Evolutionary conservation across 2,329 filamentous ascomycete species (phyloP), one percentile per base, ranked within the genome.

Genomic region (Cordyceps farinosa): DNA sequence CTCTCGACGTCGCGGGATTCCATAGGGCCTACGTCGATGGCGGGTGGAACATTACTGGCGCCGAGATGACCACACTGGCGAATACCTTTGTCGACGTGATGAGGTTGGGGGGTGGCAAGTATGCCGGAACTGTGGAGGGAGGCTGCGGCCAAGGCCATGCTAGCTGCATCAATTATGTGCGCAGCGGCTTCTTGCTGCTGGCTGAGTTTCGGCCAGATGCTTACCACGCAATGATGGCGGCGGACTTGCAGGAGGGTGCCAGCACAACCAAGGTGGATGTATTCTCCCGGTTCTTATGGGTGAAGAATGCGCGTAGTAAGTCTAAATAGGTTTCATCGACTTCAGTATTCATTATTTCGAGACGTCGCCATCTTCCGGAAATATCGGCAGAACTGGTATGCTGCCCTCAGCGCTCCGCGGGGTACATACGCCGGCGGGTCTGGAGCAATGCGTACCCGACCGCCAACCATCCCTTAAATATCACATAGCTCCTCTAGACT

Each of bases 1-100:
- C 54, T 22, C 54, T 57, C 15, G 54, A 57, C 15, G 54, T 57
- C 1, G 54, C 54, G 6, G 54, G 54, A 11, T 57, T 57, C 34
- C 44, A 57, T 15, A 29, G 40, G 30, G 29, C 40, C 5, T 47
- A 38, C 9, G 17, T 10, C 3, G 29, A 47, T 3, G 40, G 55
- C 29, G 27, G 15, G 42, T 58, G 55, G 55, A 38, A 38, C 9
- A 22, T 47, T 15, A 58, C 55, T 13, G n/a, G 8, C 2, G 45
- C 15, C 5, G 22, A 58, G 13, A 58, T 58, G 55, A 38, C 32
- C 4, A 30, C 32, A 22, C 17, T 58, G 10, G 30, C 42, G 3
- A 48, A 29, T 48, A 58, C 44, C 11, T 48, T 48, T 29, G 55
- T 38, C n/a, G n/a, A 58, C 17, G 30, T 48, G 17, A 48, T 48